Evolutionary conservation across 805 yeast genomes (phyloP).

Genomic region (Henningerozyma blattae): DNA sequence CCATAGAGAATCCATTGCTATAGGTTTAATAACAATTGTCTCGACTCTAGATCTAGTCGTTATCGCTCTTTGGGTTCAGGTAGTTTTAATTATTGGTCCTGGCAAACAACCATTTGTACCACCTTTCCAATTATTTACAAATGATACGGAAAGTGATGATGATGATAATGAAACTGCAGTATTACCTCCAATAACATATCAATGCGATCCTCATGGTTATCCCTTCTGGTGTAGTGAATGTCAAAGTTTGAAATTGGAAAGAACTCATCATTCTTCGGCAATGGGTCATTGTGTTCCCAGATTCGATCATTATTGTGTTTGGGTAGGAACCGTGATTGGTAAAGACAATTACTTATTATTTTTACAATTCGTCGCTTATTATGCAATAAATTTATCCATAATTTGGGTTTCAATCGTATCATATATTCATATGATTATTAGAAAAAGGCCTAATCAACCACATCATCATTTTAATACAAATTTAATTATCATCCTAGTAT

Average conservation of each 20-base stretch:
- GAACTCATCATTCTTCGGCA: slow-evolving; percentile 60
- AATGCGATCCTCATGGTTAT: slow-evolving; percentile 60
- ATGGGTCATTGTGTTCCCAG: slow-evolving; percentile 47
- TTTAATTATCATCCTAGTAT: slow-evolving; percentile 34
- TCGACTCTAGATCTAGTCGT: slow-evolving; percentile 7
- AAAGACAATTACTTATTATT: slow-evolving; percentile 51
- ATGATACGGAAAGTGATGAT: not conserved
- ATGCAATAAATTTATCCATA: slow-evolving; percentile 28
- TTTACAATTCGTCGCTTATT: slow-evolving; percentile 35
- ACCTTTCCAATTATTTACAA: slow-evolving; percentile 12
- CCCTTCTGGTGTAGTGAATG: slow-evolving; percentile 70
- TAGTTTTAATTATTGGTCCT: slow-evolving; percentile 13
- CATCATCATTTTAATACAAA: slow-evolving; percentile 32
- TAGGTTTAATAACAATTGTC: slow-evolving; percentile 13
- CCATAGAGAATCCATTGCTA: slow-evolving; percentile 8
- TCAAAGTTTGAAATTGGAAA: slow-evolving; percentile 46
- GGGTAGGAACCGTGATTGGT: slow-evolving; percentile 68
- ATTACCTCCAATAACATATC: slow-evolving; percentile 45
- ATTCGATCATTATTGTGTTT: slow-evolving; percentile 78
- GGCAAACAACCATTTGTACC: slow-evolving; percentile 17
- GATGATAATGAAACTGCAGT: slow-evolving; percentile 11
- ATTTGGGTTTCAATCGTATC: slow-evolving; percentile 29
- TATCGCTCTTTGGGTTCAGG: slow-evolving; percentile 12
- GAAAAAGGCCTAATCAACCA: slow-evolving; percentile 1
- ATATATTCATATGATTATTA: slow-evolving; percentile 20